Percentiles rank a stretch among this genome's conserved stretches.
These are phyloP conservation scores for Hyphodiscus sp. DNA, from an alignment of 2,329 filamentous ascomycete species.

Conservation along the genomic window DNA sequence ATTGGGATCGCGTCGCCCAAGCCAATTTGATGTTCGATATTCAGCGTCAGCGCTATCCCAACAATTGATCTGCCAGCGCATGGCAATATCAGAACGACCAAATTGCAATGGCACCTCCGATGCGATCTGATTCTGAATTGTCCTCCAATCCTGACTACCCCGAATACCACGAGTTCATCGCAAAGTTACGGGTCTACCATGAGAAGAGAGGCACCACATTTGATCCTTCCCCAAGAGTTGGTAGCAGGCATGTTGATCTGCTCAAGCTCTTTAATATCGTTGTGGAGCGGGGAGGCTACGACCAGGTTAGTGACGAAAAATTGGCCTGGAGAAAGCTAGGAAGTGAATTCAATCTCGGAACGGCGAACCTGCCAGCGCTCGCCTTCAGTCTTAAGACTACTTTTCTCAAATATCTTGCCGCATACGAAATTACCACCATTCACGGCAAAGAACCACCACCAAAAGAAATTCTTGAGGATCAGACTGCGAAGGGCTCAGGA, in stretches of 20 bases:
- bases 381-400: slow-evolving; percentile 81
- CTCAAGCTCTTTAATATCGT: slow-evolving; percentile 74
- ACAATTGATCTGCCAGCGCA: slow-evolving; percentile 12
- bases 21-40: not conserved
- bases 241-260: slow-evolving; percentile 68
- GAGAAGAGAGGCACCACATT: slow-evolving; percentile 71
- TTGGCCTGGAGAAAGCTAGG: slow-evolving; percentile 76
- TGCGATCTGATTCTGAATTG: slow-evolving; percentile 11
- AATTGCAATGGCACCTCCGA: slow-evolving; percentile 24
- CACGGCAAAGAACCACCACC: slow-evolving; percentile 78
- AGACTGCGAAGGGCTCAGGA: slow-evolving; percentile 69
- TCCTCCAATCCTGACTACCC: slow-evolving; percentile 39
- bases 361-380: slow-evolving; percentile 70
- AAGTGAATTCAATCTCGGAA: slow-evolving; percentile 67
- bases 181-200: slow-evolving; percentile 66
- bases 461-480: slow-evolving; percentile 77
- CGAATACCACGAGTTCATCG: slow-evolving; percentile 76
- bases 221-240: slow-evolving; percentile 76
- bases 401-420: slow-evolving; percentile 84
- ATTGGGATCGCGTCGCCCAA: slow-evolving; percentile 9
- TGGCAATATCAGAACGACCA: slow-evolving; percentile 11
- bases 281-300: slow-evolving; percentile 73
- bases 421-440: slow-evolving; percentile 75
- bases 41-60: not conserved
- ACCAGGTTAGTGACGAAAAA: slow-evolving; percentile 76